phyloP scores from a whole-genome alignment of 2,329 filamentous ascomycete species.

The Aspergillus ruber region DNA sequence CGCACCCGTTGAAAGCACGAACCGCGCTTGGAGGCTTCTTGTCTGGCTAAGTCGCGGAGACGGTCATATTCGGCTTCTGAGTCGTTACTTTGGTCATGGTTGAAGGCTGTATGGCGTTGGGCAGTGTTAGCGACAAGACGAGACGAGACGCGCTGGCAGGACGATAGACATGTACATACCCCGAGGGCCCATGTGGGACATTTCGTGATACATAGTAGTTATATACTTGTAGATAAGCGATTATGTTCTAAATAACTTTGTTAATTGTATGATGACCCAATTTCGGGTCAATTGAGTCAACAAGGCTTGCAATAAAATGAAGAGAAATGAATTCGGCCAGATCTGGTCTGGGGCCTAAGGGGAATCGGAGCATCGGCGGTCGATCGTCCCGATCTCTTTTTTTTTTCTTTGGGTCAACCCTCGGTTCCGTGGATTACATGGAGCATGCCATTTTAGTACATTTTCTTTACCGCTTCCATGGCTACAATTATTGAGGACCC shows the following conservation, averaged over 20 bases:
- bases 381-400: not conserved
- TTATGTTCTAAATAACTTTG: too few species aligned
- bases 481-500: too few species aligned
- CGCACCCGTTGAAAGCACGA: constrained; percentile 66
- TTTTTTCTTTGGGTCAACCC: not conserved
- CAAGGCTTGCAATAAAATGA: too few species aligned
- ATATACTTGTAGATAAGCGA: not conserved
- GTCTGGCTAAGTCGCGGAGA: constrained; percentile 72
- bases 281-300: too few species aligned
- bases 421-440: too few species aligned
- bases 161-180: constrained; percentile 19
- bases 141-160: not conserved
- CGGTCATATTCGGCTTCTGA: constrained; percentile 87
- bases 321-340: not conserved
- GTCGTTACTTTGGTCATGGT: constrained; percentile 59
- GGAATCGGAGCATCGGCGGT: not conserved
- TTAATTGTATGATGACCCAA: too few species aligned
- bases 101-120: constrained; percentile 56
- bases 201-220: constrained; percentile 34
- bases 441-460: too few species aligned
- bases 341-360: not conserved
- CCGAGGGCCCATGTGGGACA: constrained; percentile 36
- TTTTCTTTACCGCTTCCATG: too few species aligned
- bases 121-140: constrained; percentile 2
- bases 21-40: constrained; percentile 71